These are phyloP conservation scores for Chrysanthemum makinoi DNA, from an alignment of 129 eudicot species.

Conservation along the genomic window DNA sequence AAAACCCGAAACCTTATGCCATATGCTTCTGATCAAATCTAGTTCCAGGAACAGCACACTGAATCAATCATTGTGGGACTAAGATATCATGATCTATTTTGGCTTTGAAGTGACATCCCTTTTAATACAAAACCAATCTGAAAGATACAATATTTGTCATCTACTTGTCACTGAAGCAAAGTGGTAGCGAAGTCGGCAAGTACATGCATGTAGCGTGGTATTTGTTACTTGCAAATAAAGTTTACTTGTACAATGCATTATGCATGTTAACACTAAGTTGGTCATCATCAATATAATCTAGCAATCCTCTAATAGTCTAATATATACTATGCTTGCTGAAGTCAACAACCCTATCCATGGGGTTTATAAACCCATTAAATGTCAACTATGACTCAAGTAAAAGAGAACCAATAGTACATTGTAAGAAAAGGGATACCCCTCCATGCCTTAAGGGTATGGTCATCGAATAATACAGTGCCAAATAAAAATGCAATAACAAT, in stretches of 20 bases:
- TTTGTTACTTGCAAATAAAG: conserved; percentile 17
- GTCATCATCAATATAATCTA: conserved; percentile 19
- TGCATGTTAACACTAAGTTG: conserved; percentile 24
- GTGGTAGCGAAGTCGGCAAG: conserved; percentile 24
- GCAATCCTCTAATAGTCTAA: conserved; percentile 9
- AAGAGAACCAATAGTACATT: conserved; percentile 17
- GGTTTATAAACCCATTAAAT: background rate
- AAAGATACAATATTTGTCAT: background rate
- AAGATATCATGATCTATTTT: background rate
- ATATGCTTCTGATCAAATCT: too few relatives aligned
- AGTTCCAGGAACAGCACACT: background rate
- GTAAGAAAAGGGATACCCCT: conserved; percentile 32
- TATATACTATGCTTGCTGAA: conserved; percentile 10
- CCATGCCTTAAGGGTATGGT: conserved; percentile 41
- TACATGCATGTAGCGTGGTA: conserved; percentile 29
- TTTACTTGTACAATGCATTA: conserved; percentile 17
- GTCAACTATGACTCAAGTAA: conserved; percentile 24
- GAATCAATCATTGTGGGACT: background rate
- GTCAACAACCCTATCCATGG: conserved; percentile 19
- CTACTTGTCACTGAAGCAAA: conserved; percentile 23
- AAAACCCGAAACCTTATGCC: too few relatives aligned
- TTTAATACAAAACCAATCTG: background rate
- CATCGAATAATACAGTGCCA: conserved; percentile 26
- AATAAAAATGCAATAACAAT: background rate
- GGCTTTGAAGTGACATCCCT: background rate